Base-by-base conservation (phyloP, 345 rosid species). In the Lepidium aucheri region DNA sequence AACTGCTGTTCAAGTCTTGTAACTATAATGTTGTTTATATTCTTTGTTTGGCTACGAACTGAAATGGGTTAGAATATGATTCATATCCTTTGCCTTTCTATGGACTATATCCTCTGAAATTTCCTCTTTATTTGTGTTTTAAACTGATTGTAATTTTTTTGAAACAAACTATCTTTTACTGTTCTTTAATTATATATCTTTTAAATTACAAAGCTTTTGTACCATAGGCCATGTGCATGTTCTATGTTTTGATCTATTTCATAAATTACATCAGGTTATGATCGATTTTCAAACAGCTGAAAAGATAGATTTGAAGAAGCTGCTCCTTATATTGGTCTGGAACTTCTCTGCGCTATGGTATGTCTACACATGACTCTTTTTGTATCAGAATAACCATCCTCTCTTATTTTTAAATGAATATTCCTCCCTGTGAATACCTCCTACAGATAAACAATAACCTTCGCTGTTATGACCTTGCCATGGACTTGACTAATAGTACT, bases 271-370 rank as follows among this genome's bases (percentile, higher is more conserved):
- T 72, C 77, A 94, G 99, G 99, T 94, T 74, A 91, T 95, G 97
- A 85, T 91, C 49, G 99, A 95, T 79, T 95, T 95, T 75, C 99
- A 95, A 91, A 91, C 87, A 52, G 95, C 99, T 65, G 91, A 95
- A 77, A 87, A 82, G 78, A 81, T 73, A 85, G 91, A 80, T 83
- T 91, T 77, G 87, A 77, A 53, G 99, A 95, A 72, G 93, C 93
- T 14, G 90, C 95, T 76, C 84, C 95, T 67, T 97, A 95, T 64
- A 82, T 91, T 76, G 95, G 95, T 56, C 78, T 95, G 84, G 97
- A 95, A 74, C 87, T 97, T 73, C 76, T 91, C 57, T 91, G 99
- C 72, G 99, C 97, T 58, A 84, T 91, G 95, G 99, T 95, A 70
- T 76, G 91, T 82, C 63, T 65, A 56, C 63, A 35, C 18, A 33